phyloP scores from a whole-genome alignment of 345 rosid species.

The Corchorus olitorius region DNA sequence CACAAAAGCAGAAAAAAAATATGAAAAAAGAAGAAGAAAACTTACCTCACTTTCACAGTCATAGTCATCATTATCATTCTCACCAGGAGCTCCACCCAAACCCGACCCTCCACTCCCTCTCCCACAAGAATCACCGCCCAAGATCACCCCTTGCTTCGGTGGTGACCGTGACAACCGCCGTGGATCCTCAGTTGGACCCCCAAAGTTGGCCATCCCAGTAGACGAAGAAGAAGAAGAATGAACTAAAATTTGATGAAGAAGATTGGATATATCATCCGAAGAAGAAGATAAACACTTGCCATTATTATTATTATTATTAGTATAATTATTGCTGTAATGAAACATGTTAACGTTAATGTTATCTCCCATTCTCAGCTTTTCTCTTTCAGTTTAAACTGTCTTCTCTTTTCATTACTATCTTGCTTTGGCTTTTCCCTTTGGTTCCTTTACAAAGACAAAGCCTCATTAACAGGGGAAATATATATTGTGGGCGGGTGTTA shows the following conservation, averaged over 20 bases:
- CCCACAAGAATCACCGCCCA: conserved; percentile 26
- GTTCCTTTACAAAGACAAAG: neutral
- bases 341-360: conserved; percentile 17
- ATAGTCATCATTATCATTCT: conserved; percentile 64
- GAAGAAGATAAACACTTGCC: conserved; percentile 24
- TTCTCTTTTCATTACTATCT: neutral
- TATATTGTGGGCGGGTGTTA: neutral
- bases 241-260: conserved; percentile 62
- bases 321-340: conserved; percentile 25
- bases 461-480: neutral
- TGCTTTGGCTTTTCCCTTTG: conserved; percentile 12
- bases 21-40: conserved; percentile 15
- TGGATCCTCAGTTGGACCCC: conserved; percentile 12
- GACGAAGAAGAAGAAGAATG: conserved; percentile 55
- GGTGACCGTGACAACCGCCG: conserved; percentile 20
- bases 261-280: conserved; percentile 63
- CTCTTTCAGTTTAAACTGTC: conserved; percentile 8
- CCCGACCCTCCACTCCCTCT: conserved; percentile 40
- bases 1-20: neutral
- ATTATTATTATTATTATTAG: neutral
- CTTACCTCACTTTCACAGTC: conserved; percentile 86
- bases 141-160: conserved; percentile 26
- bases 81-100: conserved; percentile 53
- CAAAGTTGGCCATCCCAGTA: conserved; percentile 12
- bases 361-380: conserved; percentile 31